These are phyloP conservation scores for Poronia punctata DNA, from an alignment of 495 filamentous ascomycete genomes.

Conservation along the genomic window DNA sequence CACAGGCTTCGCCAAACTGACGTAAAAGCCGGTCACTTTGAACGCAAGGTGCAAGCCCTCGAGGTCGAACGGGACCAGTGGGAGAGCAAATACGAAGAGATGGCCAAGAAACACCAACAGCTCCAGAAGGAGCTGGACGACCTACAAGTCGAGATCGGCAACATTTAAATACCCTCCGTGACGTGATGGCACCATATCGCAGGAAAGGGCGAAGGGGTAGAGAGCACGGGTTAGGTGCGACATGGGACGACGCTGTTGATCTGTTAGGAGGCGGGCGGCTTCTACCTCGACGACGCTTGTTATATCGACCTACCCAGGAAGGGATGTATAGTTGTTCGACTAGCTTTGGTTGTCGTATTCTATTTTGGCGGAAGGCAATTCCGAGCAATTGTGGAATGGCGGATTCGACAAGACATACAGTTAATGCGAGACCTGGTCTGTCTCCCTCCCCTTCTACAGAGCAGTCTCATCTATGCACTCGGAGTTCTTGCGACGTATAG, in stretches of 20 bases:
- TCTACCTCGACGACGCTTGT: slow-evolving; percentile 1
- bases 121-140: slow-evolving; percentile 88
- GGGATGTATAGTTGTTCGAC: slow-evolving; percentile 2
- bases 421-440: slow-evolving; percentile 4
- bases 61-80: slow-evolving; percentile 82
- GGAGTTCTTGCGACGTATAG: slow-evolving; percentile 5
- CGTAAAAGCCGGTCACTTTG: slow-evolving; percentile 97
- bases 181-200: background rate
- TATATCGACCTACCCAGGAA: slow-evolving; percentile 1
- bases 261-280: slow-evolving; percentile 8
- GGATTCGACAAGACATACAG: slow-evolving; percentile 3
- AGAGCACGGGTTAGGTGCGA: background rate
- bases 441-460: background rate
- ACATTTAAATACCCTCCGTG: slow-evolving; percentile 55
- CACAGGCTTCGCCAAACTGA: slow-evolving; percentile 92
- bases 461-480: slow-evolving; percentile 3
- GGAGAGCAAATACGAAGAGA: slow-evolving; percentile 96
- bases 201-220: background rate
- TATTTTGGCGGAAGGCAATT: slow-evolving; percentile 5
- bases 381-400: slow-evolving; percentile 3
- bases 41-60: slow-evolving; percentile 97
- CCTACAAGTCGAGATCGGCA: slow-evolving; percentile 80
- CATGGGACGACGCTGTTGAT: background rate
- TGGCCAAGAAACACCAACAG: slow-evolving; percentile 75
- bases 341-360: slow-evolving; percentile 6